Evolutionary conservation across 495 filamentous ascomycete species (phyloP), one percentile per base, ranked within the genome.

Genomic region (Podospora appendiculata): DNA sequence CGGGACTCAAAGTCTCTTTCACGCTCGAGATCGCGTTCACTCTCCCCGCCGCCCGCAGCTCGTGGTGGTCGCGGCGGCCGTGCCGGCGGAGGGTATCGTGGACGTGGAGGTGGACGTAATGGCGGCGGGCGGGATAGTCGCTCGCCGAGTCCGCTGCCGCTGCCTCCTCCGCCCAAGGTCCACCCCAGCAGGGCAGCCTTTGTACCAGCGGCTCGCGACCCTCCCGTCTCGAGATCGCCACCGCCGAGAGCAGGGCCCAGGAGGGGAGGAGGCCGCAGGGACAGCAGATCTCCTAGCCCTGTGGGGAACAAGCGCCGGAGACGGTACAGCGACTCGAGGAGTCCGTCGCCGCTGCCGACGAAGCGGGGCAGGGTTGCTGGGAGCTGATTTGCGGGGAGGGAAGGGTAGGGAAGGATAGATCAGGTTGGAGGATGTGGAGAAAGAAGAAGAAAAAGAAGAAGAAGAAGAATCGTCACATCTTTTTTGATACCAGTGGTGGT

Each of bases 241-340:
- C 8, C 12, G 4, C 41, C 4, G 8, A 25, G 5, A 25, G 3
- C 41, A 12, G 8, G 12, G 41, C 16, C 41, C 41, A 14, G 41
- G 41, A 16, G 9, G 32, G 18, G 18, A 33, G 7, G 17, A 33
- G 18, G 13, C 13, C 18, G 44, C 44, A 32, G 38, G n/a, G 41
- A 8, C 3, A 14, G 13, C 41, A 54, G 55, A 52, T 58, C 51
- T 9, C 41, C 52, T 10, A 63, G 60, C 46, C 46, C 34, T 18
- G 42, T 4, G 17, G 32, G 18, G 4, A 59, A 67, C 47, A 58
- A 58, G 41, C 41, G 41, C 38, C 65, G 67, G 45, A 60, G 67
- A 33, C 58, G 58, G 35, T 59, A 63, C 43, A 59, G 52, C n/a
- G 51, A 48, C 12, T 61, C 59, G 16, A 49, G 59, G 47, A 59